Percentiles rank a stretch among this genome's conserved stretches.
Conservation (phyloP, 2,329 filamentous ascomycete genomes). For the Curvularia spicifera region DNA sequence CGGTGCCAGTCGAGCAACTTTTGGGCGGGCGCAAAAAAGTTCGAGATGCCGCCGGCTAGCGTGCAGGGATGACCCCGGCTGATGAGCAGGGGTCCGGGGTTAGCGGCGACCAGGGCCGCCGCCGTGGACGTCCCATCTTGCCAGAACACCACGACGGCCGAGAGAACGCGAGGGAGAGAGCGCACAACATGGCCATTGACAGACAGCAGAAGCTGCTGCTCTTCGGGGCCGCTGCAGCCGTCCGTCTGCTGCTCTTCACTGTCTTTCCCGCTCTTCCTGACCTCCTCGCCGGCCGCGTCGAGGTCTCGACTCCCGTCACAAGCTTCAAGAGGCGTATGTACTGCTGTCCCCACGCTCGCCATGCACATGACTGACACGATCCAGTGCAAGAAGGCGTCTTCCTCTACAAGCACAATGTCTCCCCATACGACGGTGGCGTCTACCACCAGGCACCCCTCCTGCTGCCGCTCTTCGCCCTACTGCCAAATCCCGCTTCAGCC, state of each 20-base stretch:
- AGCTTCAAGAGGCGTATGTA: slow-evolving; percentile 91
- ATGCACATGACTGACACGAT: slow-evolving; percentile 13
- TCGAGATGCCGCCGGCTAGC: slow-evolving; percentile 32
- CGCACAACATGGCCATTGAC: slow-evolving; percentile 52
- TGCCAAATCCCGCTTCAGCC: slow-evolving; percentile 71
- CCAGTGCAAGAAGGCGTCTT: slow-evolving; percentile 95
- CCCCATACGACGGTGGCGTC: slow-evolving; percentile 93
- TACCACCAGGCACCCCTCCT: slow-evolving; percentile 81
- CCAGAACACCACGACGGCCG: slow-evolving; percentile 13
- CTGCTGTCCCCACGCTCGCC: background rate
- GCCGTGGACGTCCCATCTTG: slow-evolving; percentile 6
- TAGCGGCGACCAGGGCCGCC: slow-evolving; percentile 30
- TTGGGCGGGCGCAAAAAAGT: slow-evolving; percentile 40
- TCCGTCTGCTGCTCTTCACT: slow-evolving; percentile 80
- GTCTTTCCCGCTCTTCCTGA: slow-evolving; percentile 84
- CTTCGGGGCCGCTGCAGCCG: slow-evolving; percentile 75
- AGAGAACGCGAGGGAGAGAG: background rate
- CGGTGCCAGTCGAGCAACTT: slow-evolving; percentile 16
- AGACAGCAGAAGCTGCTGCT: slow-evolving; percentile 67
- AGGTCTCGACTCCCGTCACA: slow-evolving; percentile 95
- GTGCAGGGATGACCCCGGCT: slow-evolving; percentile 20
- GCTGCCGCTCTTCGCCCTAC: slow-evolving; percentile 86
- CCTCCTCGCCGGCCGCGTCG: slow-evolving; percentile 86
- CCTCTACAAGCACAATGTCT: slow-evolving; percentile 94
- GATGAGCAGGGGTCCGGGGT: slow-evolving; percentile 26